phyloP scores from a whole-genome alignment of 116 monocot species.

The Cymodocea nodosa region DNA sequence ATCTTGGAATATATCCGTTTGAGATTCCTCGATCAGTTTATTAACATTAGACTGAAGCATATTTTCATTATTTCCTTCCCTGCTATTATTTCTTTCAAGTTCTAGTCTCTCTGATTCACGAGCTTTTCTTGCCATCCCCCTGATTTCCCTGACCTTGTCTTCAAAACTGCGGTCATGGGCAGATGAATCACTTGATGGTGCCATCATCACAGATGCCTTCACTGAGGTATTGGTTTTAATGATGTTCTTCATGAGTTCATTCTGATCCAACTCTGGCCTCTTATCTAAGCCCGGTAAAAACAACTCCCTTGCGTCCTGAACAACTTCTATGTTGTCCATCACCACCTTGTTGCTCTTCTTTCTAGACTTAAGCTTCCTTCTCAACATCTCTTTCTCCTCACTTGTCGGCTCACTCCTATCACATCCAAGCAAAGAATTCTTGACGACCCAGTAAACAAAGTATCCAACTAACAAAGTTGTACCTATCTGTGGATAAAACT shows the following conservation, averaged over 20 bases:
- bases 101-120: conserved; percentile 29
- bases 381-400: conserved; percentile 64
- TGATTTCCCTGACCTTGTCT: conserved; percentile 37
- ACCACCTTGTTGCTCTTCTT: conserved; percentile 25
- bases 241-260: conserved; percentile 40
- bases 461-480: conserved; percentile 25
- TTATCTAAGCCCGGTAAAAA: conserved; percentile 6
- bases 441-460: conserved; percentile 19
- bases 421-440: conserved; percentile 17
- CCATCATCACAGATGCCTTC: conserved; percentile 1
- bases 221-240: conserved; percentile 16
- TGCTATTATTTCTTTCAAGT: conserved; percentile 5
- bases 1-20: not conserved
- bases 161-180: conserved; percentile 24
- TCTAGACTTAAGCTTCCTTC: conserved; percentile 54
- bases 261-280: conserved; percentile 47
- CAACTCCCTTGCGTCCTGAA: conserved; percentile 19
- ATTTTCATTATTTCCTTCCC: conserved; percentile 1
- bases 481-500: conserved; percentile 19
- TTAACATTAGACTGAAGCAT: not conserved
- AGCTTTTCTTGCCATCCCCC: conserved; percentile 42
- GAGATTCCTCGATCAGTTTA: not conserved
- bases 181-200: not conserved
- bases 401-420: conserved; percentile 21
- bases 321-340: conserved; percentile 34